Percentiles rank a stretch among this genome's conserved stretches.
phyloP scores from a whole-genome alignment of 2,329 filamentous ascomycete genomes.

The Xylariaceae sp. region DNA sequence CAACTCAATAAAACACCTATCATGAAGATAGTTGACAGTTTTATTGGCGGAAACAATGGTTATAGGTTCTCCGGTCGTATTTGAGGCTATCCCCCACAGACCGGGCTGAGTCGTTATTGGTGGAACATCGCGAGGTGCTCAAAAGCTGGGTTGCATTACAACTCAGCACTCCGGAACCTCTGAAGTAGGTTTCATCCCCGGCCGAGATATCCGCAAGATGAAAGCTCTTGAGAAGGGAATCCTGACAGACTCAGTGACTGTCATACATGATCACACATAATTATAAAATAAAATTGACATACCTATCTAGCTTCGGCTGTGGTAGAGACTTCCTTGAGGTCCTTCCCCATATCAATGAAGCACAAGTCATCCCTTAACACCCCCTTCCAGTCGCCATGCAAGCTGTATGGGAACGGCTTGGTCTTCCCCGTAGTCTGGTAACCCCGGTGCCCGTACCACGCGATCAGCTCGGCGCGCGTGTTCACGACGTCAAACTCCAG shows the following conservation, averaged over 20 bases:
- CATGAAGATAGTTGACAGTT: background rate
- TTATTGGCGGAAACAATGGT: slow-evolving; percentile 23
- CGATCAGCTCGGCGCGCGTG: slow-evolving; percentile 50
- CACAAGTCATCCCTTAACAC: slow-evolving; percentile 50
- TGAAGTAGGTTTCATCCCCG: background rate
- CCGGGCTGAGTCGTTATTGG: slow-evolving; percentile 5
- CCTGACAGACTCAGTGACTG: too few species aligned
- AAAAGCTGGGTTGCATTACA: background rate
- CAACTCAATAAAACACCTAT: background rate
- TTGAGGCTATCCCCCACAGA: background rate
- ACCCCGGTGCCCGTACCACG: slow-evolving; percentile 53
- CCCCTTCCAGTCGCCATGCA: slow-evolving; percentile 44
- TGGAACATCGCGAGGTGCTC: slow-evolving; percentile 17
- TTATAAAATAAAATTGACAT: too few species aligned
- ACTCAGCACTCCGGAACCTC: too few species aligned
- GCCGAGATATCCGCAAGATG: too few species aligned
- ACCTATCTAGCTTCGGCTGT: too few species aligned
- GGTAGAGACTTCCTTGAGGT: slow-evolving; percentile 27
- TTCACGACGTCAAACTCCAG: slow-evolving; percentile 55
- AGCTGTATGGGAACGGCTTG: slow-evolving; percentile 49
- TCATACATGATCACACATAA: too few species aligned
- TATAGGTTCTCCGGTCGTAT: background rate
- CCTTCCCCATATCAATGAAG: slow-evolving; percentile 49
- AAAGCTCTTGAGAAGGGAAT: too few species aligned
- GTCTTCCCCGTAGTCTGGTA: slow-evolving; percentile 48